phyloP scores from a whole-genome alignment of 805 yeast species.

The Jamesozyma gamospora region DNA sequence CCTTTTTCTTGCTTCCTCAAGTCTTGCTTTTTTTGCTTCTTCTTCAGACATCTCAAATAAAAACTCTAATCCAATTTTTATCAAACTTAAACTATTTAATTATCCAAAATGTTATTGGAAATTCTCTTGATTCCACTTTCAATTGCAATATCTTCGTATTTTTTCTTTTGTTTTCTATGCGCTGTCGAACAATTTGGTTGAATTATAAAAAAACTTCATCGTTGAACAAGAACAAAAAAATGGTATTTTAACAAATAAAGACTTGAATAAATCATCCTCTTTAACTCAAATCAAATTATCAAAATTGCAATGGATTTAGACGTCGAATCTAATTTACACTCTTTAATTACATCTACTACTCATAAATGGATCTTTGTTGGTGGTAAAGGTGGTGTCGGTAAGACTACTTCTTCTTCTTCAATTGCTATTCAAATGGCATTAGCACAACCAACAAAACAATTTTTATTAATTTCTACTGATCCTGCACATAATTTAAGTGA shows the following conservation, averaged over 20 bases:
- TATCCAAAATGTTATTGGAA: too few relatives aligned
- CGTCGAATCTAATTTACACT: slow-evolving; percentile 63
- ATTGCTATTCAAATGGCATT: slow-evolving; percentile 89
- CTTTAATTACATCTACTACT: slow-evolving; percentile 53
- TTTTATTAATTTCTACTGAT: slow-evolving; percentile 86
- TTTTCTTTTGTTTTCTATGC: too few relatives aligned
- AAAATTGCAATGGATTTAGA: slow-evolving; percentile 43
- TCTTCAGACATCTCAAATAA: slow-evolving; percentile 26
- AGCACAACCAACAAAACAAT: slow-evolving; percentile 67
- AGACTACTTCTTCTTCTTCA: slow-evolving; percentile 94
- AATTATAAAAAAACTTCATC: too few relatives aligned
- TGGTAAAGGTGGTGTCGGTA: slow-evolving; percentile 99
- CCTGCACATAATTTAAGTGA: slow-evolving; percentile 98
- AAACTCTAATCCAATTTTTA: too few relatives aligned
- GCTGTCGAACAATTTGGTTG: too few relatives aligned
- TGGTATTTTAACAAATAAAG: too few relatives aligned
- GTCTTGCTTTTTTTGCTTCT: slow-evolving; percentile 43
- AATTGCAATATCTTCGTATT: too few relatives aligned
- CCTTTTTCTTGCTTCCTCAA: slow-evolving; percentile 66
- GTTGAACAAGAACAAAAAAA: too few relatives aligned
- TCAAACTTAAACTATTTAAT: too few relatives aligned
- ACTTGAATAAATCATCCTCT: too few relatives aligned
- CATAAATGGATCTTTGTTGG: slow-evolving; percentile 97
- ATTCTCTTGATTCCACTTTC: too few relatives aligned
- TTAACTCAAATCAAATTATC: too few relatives aligned